Base-by-base conservation (phyloP, 75 land plant genomes). In the Pinus taeda region DNA sequence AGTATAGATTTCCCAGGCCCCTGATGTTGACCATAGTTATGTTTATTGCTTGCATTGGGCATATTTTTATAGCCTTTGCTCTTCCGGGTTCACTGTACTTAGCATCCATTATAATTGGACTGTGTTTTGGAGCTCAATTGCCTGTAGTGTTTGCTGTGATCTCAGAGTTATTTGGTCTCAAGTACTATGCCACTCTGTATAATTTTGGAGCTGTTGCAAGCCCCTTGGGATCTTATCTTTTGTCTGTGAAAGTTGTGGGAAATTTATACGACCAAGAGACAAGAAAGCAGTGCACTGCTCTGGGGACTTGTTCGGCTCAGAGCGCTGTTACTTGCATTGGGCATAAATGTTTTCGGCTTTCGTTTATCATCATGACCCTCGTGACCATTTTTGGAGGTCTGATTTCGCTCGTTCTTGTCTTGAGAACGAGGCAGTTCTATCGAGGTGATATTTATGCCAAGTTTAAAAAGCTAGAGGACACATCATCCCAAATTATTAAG, bases 101-200 rank as follows among this genome's bases (percentile, higher is more conserved):
- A 30, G 90, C 91, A 0, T 88, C 93, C 8, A 67, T 88, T 1
- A 59, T 88, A 42, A 79, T 90, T 22, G 94, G 94, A 12, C 73
- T 92, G 75, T 79, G 83, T 75, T 92, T 85, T 61, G 94, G 94
- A 30, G 90, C 90, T 0, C 87, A 85, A 29, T 78, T 78, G 90
- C 84, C 93, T 29, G 24, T 90, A 3, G 33, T 33, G 33, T 33
- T 33, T 0, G 33, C 33, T 33, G 33, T 33, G 1, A 33, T 33
- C 33, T 33, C 57, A 73, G 66, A 18, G 65, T 82, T 60, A 93
- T 90, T 4, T 84, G 91, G 57, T 91, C 91, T 30, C 39, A 33
- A 20, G 92, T 87, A 76, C 90, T 90, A 2, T 15, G 42, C 57
- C 85, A 81, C 81, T 90, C 33, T 33, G 33, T 33, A 0, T 33